Base-by-base conservation (phyloP, 257 asterid genomes). In the Ligustrum vulgare region DNA sequence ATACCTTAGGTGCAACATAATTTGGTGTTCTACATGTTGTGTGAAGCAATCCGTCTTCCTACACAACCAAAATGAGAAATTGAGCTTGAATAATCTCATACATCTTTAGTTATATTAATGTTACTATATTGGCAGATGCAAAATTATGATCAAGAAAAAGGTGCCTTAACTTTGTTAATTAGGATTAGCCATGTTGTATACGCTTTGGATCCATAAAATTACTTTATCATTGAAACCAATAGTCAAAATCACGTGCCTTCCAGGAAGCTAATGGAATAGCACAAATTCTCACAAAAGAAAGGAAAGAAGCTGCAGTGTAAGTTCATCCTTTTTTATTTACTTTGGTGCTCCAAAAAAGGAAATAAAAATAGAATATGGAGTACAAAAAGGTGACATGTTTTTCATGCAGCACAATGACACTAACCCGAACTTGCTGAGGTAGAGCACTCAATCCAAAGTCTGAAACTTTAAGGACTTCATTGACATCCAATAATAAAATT, bases 371-470 rank as follows among this genome's bases (percentile, higher is more conserved):
- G 56, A 45, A 45, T 15, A 20, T 16, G 54, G 34, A 41, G 32
- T 47, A 16, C 20, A 11, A 41, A 47, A 41, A 12, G 45, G 5
- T 39, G 10, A 16, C 11, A 20, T 1, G 54, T 15, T 22, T 49
- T 13, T n/a, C 23, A 4, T 28, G 47, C 63, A 25, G 39, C 9
- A 63, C 31, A 18, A 70, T 62, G 49, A 18, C 49, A 80, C 90
- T 79, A 73, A 89, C 95, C 75, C 93, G 87, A 72, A 85, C 86
- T 86, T 90, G 96, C 89, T 90, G 93, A 68, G 96, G 89, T 28
- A 90, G 81, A 16, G 96, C 96, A 82, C 96, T 90, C 80, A 90
- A 78, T 73, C 96, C 96, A 80, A 90, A 90, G 78, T 90, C 93
- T 2, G 93, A 90, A 49, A 90, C 90, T 82, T 90, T 90, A 69